phyloP scores from a whole-genome alignment of 805 yeast species.

The Barnettozyma wickerhamii region DNA sequence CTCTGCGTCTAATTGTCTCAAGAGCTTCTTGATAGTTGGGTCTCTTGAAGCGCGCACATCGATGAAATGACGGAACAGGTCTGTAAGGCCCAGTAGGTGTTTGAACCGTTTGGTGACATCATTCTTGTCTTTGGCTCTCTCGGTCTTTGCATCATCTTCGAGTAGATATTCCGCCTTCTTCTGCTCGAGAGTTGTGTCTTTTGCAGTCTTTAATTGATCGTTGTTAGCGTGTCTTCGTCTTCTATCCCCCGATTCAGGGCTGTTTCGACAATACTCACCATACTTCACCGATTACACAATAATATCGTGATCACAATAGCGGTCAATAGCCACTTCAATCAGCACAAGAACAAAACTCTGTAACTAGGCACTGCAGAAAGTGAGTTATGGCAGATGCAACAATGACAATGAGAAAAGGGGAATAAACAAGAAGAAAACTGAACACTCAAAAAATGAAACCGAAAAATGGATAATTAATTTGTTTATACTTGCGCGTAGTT shows the following conservation, averaged over 20 bases:
- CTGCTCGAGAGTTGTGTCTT: constrained; percentile 30
- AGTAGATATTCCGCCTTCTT: constrained; percentile 47
- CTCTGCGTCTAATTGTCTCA: constrained; percentile 53
- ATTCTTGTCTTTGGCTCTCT: constrained; percentile 49
- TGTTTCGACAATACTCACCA: neutral
- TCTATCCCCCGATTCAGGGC: neutral
- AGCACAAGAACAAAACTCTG: too few species aligned
- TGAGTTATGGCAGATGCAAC: too few species aligned
- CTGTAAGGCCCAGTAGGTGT: constrained; percentile 77
- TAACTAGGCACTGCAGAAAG: too few species aligned
- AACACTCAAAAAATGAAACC: neutral
- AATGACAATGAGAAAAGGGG: neutral
- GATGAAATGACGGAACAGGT: constrained; percentile 82
- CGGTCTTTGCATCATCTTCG: constrained; percentile 51
- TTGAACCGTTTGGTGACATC: constrained; percentile 77
- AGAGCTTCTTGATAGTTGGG: constrained; percentile 56
- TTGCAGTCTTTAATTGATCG: neutral
- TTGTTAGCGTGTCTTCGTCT: neutral
- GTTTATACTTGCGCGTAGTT: neutral
- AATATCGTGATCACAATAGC: too few species aligned
- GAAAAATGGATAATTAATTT: constrained; percentile 1
- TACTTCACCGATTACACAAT: neutral
- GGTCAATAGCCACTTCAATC: too few species aligned
- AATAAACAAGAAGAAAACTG: neutral
- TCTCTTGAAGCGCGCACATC: constrained; percentile 79